A percentile compares a stretch with the other conserved stretches of the same genome.
Evolutionary conservation across 2,329 filamentous ascomycete genomes (phyloP).

Genomic region (Lasiodiplodia citricola): DNA sequence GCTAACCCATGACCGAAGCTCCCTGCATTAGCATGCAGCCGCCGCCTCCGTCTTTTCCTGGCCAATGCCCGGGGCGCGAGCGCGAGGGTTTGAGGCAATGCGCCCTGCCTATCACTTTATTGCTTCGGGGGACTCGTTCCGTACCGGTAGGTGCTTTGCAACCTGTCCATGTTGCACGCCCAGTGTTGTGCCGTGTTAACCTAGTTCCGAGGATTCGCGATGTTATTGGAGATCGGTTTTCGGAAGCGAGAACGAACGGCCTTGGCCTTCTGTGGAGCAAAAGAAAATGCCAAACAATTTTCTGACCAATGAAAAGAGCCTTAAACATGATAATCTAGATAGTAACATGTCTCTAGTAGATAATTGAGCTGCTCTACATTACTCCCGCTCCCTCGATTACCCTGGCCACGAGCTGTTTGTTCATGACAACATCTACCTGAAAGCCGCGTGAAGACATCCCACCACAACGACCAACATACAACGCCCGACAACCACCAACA

Average conservation of each 20-base stretch:
- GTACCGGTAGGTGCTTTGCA: too few species aligned
- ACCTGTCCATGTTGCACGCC: too few species aligned
- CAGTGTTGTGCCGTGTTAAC: too few species aligned
- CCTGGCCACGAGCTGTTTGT: not conserved
- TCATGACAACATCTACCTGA: not conserved
- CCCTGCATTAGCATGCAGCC: not conserved
- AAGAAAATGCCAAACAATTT: too few species aligned
- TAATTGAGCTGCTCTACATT: not conserved
- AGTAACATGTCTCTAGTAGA: not conserved
- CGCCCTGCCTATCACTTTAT: not conserved
- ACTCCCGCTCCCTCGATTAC: not conserved
- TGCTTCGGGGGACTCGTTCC: not conserved
- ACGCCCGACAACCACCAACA: slow-evolving; percentile 3
- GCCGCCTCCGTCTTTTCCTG: not conserved
- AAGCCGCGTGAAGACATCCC: not conserved
- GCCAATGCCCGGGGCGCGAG: not conserved
- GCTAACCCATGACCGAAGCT: not conserved
- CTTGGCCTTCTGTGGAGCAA: too few species aligned
- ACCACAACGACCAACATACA: not conserved
- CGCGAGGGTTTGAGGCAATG: not conserved
- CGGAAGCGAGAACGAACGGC: not conserved
- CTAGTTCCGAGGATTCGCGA: too few species aligned
- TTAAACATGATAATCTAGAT: not conserved
- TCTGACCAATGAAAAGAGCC: not conserved
- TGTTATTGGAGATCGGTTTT: too few species aligned